These are phyloP conservation scores for Aspergillus quadrilineatus DNA, from an alignment of 2,329 filamentous ascomycete genomes.

Conservation along the genomic window DNA sequence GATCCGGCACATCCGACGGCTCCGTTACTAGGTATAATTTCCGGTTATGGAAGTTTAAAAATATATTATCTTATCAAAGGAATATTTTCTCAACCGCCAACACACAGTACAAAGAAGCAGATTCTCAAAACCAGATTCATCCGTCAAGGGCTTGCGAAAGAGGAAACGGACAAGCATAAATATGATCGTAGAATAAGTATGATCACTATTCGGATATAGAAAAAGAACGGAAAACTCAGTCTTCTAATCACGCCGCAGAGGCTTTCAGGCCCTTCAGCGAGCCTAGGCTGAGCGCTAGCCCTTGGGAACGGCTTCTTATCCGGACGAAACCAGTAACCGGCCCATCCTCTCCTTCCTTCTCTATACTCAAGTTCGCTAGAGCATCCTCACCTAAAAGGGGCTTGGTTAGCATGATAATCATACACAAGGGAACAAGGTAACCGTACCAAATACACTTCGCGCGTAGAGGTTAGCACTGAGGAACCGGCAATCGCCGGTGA, in stretches of 20 bases:
- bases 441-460: slow-evolving; percentile 93
- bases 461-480: slow-evolving; percentile 96
- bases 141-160: slow-evolving; percentile 25
- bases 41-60: neutral
- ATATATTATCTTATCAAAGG: slow-evolving; percentile 19
- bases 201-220: slow-evolving; percentile 31
- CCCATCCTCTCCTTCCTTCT: slow-evolving; percentile 93
- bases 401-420: slow-evolving; percentile 22
- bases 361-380: slow-evolving; percentile 93
- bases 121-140: slow-evolving; percentile 34
- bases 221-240: slow-evolving; percentile 23
- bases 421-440: neutral
- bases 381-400: slow-evolving; percentile 84
- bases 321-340: slow-evolving; percentile 96
- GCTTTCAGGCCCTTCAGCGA: slow-evolving; percentile 94
- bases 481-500: slow-evolving; percentile 98
- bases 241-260: slow-evolving; percentile 40
- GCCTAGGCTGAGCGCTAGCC: slow-evolving; percentile 86
- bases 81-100: slow-evolving; percentile 30
- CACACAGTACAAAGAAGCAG: slow-evolving; percentile 24
- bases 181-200: slow-evolving; percentile 24
- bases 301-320: slow-evolving; percentile 95
- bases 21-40: neutral
- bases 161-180: slow-evolving; percentile 16
- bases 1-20: neutral